Base-by-base conservation (phyloP, 1,284 basidiomycete genomes). In the Salmacisia buchloeana region DNA sequence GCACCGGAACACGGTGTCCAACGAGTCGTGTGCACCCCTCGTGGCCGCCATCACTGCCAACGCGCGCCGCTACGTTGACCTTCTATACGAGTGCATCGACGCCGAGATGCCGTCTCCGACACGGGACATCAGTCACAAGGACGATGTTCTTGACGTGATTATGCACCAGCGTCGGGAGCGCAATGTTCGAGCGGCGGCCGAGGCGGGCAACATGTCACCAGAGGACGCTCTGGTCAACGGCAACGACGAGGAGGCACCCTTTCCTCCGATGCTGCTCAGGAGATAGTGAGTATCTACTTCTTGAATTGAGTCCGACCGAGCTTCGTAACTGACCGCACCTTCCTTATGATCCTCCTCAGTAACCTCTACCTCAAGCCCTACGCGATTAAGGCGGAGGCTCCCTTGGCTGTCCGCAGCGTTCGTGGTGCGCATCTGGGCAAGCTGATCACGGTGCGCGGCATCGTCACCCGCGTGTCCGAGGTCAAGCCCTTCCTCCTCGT, bases 401-500 rank as follows among this genome's bases (percentile, higher is more conserved):
- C 78, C 31, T 85, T 97, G 78, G 93, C 94, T 29, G 96, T 98
- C 15, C 88, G 96, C 45, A 87, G 92, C 54, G 92, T 98, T 36
- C 88, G 88, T 66, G 92, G 93, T 25, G 79, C 83, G 15, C 88
- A 94, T 72, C 85, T 98, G 25, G 96, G 96, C 59, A 88, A 87
- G 73, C 85, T 98, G 66, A 94, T 99, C 80, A 97, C 92, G 23
- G 90, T 96, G 66, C 90, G 94, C 49, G 96, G 94, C 58, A 97
- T 99, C 74, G 93, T 98, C 59, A 99, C 94, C 21, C 91, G 96
- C 62, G 93, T 98, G 2, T 96, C 92, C 7, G 96, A 98, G 84
- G 96, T 99, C 79, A 98, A 98, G 79, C 96, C 96, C 9, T 87
- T 97, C 35, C 86, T 99, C 13, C 88, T 92, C 71, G 94, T 98